A percentile compares a stretch with the other conserved stretches of the same genome.
phyloP scores from a whole-genome alignment of 208 protist species.

The Wallacemonas sp. region DNA sequence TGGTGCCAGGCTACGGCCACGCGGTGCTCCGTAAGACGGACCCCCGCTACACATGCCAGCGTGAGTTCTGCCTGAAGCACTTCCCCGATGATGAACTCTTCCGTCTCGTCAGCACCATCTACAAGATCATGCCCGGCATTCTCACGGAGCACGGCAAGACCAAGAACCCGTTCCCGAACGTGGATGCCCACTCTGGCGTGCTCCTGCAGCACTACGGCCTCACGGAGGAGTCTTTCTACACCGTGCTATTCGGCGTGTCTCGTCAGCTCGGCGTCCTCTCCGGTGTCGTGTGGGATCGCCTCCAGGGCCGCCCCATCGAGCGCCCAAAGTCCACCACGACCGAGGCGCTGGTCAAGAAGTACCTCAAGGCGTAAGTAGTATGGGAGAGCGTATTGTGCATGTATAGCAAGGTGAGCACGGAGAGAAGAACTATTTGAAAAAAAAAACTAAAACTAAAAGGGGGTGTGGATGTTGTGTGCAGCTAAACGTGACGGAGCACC shows the following conservation, averaged over 20 bases:
- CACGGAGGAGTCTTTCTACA: conserved; percentile 97
- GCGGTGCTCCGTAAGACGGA: conserved; percentile 98
- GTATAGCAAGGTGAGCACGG: background rate
- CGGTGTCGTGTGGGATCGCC: conserved; percentile 94
- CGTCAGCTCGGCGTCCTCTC: conserved; percentile 95
- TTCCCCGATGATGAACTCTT: conserved; percentile 96
- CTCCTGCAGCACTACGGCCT: conserved; percentile 96
- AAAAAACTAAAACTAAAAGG: too few species aligned
- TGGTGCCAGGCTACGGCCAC: conserved; percentile 97
- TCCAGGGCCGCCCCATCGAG: conserved; percentile 95
- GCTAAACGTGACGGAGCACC: too few species aligned
- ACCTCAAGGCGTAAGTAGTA: conserved; percentile 36
- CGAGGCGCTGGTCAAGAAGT: conserved; percentile 75
- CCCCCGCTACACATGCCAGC: conserved; percentile 97
- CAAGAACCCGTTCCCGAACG: conserved; percentile 98
- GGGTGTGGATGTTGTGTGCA: too few species aligned
- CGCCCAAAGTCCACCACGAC: conserved; percentile 95
- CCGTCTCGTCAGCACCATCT: conserved; percentile 92
- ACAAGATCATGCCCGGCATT: conserved; percentile 93
- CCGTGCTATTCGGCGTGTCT: conserved; percentile 97
- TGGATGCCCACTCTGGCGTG: conserved; percentile 96
- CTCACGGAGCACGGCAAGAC: conserved; percentile 98
- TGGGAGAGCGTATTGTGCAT: too few species aligned
- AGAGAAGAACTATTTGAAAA: conserved; percentile 7
- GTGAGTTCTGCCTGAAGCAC: conserved; percentile 96